phyloP scores from a whole-genome alignment of 148 eudicot species.

The Rhododendron molle region DNA sequence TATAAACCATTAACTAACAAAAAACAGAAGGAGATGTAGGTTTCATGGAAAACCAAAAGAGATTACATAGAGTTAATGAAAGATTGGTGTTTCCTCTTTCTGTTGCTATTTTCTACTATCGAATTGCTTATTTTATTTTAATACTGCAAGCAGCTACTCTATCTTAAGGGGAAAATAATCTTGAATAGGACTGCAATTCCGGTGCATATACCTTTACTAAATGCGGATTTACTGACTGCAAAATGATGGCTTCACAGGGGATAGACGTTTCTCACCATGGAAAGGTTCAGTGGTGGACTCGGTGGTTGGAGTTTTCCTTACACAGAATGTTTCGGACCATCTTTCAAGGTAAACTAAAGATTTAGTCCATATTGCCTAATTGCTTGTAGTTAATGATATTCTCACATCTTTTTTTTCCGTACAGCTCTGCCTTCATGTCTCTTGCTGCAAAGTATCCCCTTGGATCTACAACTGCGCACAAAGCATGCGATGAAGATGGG shows the following conservation, averaged over 20 bases:
- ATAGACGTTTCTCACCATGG: conserved; percentile 91
- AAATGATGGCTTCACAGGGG: conserved; percentile 48
- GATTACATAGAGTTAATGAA: not conserved
- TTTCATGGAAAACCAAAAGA: not conserved
- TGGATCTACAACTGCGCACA: conserved; percentile 19
- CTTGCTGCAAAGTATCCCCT: conserved; percentile 78
- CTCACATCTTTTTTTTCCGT: conserved; percentile 7
- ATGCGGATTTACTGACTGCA: not conserved
- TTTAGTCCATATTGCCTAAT: not conserved
- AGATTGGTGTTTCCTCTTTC: not conserved
- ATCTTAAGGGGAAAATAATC: not conserved
- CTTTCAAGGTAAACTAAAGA: conserved; percentile 65
- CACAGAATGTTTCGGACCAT: conserved; percentile 96
- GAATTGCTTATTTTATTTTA: not conserved
- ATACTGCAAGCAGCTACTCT: not conserved
- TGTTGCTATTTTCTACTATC: not conserved
- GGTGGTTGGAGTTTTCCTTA: conserved; percentile 89
- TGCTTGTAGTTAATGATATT: not conserved
- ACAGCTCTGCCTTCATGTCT: conserved; percentile 96
- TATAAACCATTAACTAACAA: not conserved
- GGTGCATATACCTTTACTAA: not conserved
- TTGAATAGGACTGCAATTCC: not conserved
- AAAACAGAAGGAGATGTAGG: not conserved
- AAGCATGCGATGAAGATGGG: not conserved
- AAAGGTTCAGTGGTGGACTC: conserved; percentile 97